Evolutionary conservation across 352 stramenopile genomes (phyloP), one percentile per base, ranked within the genome.

Genomic region (Vaucheria bursata): DNA sequence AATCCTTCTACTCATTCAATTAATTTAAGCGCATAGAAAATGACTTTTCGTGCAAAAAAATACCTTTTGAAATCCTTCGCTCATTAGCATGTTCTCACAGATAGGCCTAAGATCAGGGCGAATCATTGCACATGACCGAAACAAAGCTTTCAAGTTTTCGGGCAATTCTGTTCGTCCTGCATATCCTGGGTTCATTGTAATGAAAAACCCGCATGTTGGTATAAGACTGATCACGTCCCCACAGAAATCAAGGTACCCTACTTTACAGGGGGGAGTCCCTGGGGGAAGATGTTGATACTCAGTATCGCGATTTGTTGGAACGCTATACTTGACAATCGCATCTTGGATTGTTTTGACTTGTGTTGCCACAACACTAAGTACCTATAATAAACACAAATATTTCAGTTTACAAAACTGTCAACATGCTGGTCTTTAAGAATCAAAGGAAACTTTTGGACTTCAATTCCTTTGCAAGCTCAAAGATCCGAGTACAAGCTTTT

Each of bases 261-360:
- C 81, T 88, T 91, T 92, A 6, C 93, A 88, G 0, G 94, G 94
- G 0, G 94, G 95, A 1, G 94, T 97, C 1, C 95, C 95, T 7
- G 91, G 90, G 4, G 93, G 92, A 18, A 95, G 73, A 39, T 90
- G 87, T 79, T 97, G 92, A 77, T 96, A 98, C 86, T 98, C 95
- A 52, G 88, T 82, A 29, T 97, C 93, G 53, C 95, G 89, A 79
- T 98, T 98, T 39, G 89, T 86, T 1, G 94, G 91, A 29, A 96
- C 89, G n/a, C 93, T 92, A 77, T 86, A 92, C 83, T 91, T 90
- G 50, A 91, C 87, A 73, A 92, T 91, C 64, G 92, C 91, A 84
- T 98, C 94, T 75, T 98, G 87, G 32, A 98, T 92, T 0, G 93
- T 97, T 79, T 98, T 97, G n/a, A 98, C 93, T 75, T 98, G 94